Base-by-base conservation (phyloP, 345 rosid species). In the Syzygium aqueum region DNA sequence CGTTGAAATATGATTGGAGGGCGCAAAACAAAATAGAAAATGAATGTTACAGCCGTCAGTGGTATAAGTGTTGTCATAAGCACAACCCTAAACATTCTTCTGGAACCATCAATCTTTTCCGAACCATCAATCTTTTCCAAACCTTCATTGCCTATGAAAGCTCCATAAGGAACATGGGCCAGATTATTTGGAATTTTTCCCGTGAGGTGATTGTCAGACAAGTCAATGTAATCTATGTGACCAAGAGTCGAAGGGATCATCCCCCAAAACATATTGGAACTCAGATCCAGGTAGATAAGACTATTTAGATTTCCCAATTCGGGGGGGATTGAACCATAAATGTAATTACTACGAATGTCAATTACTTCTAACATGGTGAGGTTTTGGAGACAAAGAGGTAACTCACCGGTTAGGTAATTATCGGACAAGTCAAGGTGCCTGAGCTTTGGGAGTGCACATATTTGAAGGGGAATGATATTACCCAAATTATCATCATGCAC, bases 321-420 rank as follows among this genome's bases (percentile, higher is more conserved):
- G 0, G 12, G 27, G 8, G 84, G 51, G 51, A 78, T 78, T 23
- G 12, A n/a, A 78, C 84, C 8, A 8, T 0, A 25, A 14, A 84
- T 22, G 0, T 1, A 0, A 11, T 54, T 85, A 43, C 0, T 6
- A 23, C 8, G n/a, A 37, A 80, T 16, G 11, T 82, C 67, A 22
- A 88, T 84, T 13, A 57, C 17, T 5, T n/a, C 43, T 1, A 84
- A 19, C 11, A 40, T 28, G 12, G 40, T 28, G 25, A 87, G 86
- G 15, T 43, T 61, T 27, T n/a, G 33, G 8, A 61, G 33, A n/a
- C 73, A 61, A 61, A n/a, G 19, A 61, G 33, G 73, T 6, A 61
- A 13, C 73, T 61, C 19, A n/a, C 8, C 2, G 0, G 2, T 12
- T 27, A 61, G 33, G 3, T 0, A 3, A 0, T 0, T 61, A 2